Evolutionary conservation across 73 alveolate species (phyloP), one percentile per base, ranked within the genome.

Genomic region (Symbiodinium pilosum): DNA sequence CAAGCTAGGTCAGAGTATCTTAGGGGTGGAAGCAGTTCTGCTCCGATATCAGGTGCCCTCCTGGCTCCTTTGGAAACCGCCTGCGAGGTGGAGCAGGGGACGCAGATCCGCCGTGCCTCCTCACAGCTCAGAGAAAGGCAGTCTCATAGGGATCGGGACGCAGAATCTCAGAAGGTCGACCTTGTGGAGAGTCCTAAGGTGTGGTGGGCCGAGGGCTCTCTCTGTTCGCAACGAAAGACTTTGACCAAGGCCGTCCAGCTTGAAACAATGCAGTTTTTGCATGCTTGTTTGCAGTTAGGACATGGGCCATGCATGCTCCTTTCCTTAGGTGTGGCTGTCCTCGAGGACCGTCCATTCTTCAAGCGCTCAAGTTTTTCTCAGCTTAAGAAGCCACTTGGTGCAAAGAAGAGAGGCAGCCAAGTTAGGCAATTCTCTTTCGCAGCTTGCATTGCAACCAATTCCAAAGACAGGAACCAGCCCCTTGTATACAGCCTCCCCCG

Each of bases 301-400:
- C 51, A n/a, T n/a, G n/a, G n/a, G n/a, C n/a, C n/a, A n/a, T n/a
- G n/a, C 91, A 14, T 42, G 34, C 9, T 14, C 84, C 59, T 75
- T 8, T 40, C 18, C 42, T 21, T 2, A 91, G 97, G 97, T 42
- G 88, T 42, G 54, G 77, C 89, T 68, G 97, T 91, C n/a, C 32
- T 91, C 51, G 77, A 43, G 44, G 97, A 91, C 47, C 87, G 88
- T 30, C 97, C 97, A 38, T 91, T 91, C 59, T 91, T 91, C 40
- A 40, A 56, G 41, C 97, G 97, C 32, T 88, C 87, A 24, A 71
- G 97, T 40, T 41, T 91, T 20, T 87, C 81, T 26, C 97, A 91
- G 97, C 97, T 91, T 47, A 71, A 71, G 89, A 6, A 43, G 73
- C 38, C n/a, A n/a, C n/a, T n/a, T n/a, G n/a, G n/a, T n/a, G n/a